phyloP scores from a whole-genome alignment of 148 eudicot genomes.

The Silene uniflora region DNA sequence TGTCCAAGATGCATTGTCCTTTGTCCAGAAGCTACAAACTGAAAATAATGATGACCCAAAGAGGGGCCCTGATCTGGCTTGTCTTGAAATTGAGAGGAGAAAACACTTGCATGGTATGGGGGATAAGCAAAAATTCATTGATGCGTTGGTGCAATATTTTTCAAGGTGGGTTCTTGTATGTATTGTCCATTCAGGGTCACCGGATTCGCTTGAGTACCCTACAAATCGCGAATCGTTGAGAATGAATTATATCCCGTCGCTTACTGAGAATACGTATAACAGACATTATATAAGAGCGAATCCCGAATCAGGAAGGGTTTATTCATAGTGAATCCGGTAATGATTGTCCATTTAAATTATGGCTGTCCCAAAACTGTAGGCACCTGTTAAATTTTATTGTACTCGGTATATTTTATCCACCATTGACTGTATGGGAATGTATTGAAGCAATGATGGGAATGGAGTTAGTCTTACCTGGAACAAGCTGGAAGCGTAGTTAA shows the following conservation, averaged over 20 bases:
- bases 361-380: neutral
- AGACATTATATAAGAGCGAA: no score
- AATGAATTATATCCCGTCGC: no score
- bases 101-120: constrained; percentile 67
- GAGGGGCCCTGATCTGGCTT: constrained; percentile 79
- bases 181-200: neutral
- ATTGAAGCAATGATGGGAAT: neutral
- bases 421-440: neutral
- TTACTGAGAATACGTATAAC: no score
- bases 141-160: constrained; percentile 62
- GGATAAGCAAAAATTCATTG: constrained; percentile 52
- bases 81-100: constrained; percentile 82
- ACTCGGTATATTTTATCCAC: neutral
- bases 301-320: no score
- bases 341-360: neutral
- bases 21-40: constrained; percentile 50
- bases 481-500: neutral
- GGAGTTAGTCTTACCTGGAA: constrained; percentile 5
- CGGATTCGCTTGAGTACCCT: no score
- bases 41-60: constrained; percentile 45
- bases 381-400: neutral
- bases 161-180: constrained; percentile 40
- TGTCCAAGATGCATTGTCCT: constrained; percentile 56
- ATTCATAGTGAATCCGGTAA: no score
- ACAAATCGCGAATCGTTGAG: no score